These are phyloP conservation scores for Coemansia sp. DNA, from an alignment of 192 early-diverging fungal species.

Conservation along the genomic window DNA sequence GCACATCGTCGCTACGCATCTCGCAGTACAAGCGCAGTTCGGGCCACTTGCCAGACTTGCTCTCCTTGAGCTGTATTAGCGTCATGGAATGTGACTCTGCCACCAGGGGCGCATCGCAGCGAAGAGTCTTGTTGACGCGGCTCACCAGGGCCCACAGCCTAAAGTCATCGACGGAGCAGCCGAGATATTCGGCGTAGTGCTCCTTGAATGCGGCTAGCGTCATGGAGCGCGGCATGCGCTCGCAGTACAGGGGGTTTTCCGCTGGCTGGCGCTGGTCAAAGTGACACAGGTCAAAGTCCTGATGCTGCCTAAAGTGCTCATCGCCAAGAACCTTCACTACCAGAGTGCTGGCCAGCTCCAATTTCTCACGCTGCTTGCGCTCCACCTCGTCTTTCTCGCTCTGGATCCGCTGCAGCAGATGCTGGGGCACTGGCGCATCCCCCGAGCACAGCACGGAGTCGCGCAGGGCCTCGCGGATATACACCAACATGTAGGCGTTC, in stretches of 20 bases:
- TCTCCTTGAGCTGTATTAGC: slow-evolving; percentile 38
- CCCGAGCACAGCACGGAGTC: slow-evolving; percentile 69
- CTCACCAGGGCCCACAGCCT: slow-evolving; percentile 85
- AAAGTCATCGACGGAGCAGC: slow-evolving; percentile 55
- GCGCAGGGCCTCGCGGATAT: slow-evolving; percentile 78
- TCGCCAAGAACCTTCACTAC: slow-evolving; percentile 62
- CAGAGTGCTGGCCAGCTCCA: slow-evolving; percentile 60
- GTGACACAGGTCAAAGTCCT: slow-evolving; percentile 85
- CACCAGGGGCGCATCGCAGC: slow-evolving; percentile 69
- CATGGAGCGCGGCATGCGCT: slow-evolving; percentile 40
- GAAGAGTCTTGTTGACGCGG: slow-evolving; percentile 87
- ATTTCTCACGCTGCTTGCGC: slow-evolving; percentile 61
- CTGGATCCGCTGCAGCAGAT: slow-evolving; percentile 67
- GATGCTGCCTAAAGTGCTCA: slow-evolving; percentile 64
- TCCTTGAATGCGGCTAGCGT: slow-evolving; percentile 53
- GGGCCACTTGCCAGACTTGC: slow-evolving; percentile 30
- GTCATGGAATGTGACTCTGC: slow-evolving; percentile 18
- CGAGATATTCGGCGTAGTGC: slow-evolving; percentile 49
- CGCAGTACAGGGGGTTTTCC: slow-evolving; percentile 28
- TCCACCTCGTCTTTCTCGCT: slow-evolving; percentile 64
- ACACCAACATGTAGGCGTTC: slow-evolving; percentile 99
- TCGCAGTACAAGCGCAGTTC: slow-evolving; percentile 58
- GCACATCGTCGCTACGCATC: slow-evolving; percentile 7
- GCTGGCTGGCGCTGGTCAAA: slow-evolving; percentile 58
- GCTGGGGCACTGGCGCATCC: slow-evolving; percentile 74